Percentiles rank a stretch among this genome's conserved stretches.
Evolutionary conservation across 2,329 filamentous ascomycete species (phyloP).

Genomic region (Fusarium hostae): DNA sequence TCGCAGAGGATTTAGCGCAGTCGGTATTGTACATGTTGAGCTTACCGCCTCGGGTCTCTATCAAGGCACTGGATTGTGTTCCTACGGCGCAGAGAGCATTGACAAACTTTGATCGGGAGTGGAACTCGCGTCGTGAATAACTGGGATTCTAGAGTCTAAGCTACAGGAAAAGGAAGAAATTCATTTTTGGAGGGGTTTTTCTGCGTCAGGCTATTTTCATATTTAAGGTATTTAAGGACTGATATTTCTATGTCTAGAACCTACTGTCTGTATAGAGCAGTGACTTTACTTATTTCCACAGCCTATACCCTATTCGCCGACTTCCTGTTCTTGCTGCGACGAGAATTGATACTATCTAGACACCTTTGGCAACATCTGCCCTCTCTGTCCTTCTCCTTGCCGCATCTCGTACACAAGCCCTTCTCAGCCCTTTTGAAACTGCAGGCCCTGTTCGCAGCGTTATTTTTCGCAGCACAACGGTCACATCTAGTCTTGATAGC

Average conservation of each 20-base stretch:
- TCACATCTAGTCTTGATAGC: not conserved
- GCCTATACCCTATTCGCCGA: too few species aligned
- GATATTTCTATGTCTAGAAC: too few species aligned
- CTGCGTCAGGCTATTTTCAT: not conserved
- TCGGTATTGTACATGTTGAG: constrained; percentile 25
- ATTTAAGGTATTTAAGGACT: not conserved
- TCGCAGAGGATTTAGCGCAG: constrained; percentile 16
- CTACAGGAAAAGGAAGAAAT: fast-evolving
- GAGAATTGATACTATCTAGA: fast-evolving
- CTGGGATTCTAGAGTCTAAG: fast-evolving
- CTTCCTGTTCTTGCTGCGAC: not conserved
- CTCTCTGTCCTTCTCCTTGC: not conserved
- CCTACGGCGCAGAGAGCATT: constrained; percentile 6
- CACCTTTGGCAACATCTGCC: not conserved
- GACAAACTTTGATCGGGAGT: not conserved
- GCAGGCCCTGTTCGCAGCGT: too few species aligned
- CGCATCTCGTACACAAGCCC: not conserved
- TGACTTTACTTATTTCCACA: fast-evolving
- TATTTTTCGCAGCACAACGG: not conserved
- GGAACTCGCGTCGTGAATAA: not conserved
- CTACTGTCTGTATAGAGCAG: not conserved
- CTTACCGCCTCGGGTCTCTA: constrained; percentile 1
- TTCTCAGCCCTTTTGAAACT: too few species aligned
- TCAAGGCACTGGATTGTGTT: constrained; percentile 30
- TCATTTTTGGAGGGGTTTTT: too few species aligned